Conservation (phyloP, 1,139 yeast species). For the Candida freyschussii region DNA sequence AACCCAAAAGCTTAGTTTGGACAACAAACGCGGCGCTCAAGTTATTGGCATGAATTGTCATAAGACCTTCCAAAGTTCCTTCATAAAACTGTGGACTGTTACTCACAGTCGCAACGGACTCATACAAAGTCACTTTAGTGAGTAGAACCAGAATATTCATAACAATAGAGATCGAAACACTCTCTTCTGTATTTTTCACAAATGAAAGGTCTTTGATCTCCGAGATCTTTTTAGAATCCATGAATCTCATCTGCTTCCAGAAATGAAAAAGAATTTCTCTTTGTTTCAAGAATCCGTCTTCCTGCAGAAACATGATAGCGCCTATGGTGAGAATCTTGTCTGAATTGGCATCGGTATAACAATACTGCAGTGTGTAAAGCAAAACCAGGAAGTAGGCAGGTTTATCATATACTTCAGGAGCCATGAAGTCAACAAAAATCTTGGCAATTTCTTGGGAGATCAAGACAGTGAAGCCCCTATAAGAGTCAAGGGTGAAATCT, state of each 20-base stretch:
- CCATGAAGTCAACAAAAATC: constrained; percentile 17
- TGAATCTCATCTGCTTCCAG: constrained; percentile 19
- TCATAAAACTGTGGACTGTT: constrained; percentile 22
- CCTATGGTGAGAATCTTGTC: constrained; percentile 39
- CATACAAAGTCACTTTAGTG: constrained; percentile 34
- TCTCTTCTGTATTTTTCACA: constrained; percentile 34
- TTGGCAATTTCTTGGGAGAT: constrained; percentile 37
- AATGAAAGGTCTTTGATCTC: constrained; percentile 34
- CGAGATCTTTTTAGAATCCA: constrained; percentile 29
- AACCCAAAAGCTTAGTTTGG: constrained; percentile 38
- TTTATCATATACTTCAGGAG: constrained; percentile 2
- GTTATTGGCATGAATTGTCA: constrained; percentile 22
- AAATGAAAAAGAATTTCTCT: constrained; percentile 22
- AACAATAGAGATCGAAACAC: constrained; percentile 38
- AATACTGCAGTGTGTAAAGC: constrained; percentile 27
- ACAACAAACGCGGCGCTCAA: constrained; percentile 34
- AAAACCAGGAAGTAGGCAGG: constrained; percentile 16
- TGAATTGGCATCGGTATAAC: constrained; percentile 22
- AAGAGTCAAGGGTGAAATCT: constrained; percentile 19
- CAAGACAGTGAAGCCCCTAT: constrained; percentile 30
- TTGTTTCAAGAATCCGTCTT: constrained; percentile 37
- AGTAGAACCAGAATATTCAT: constrained; percentile 39
- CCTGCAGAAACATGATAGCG: constrained; percentile 43
- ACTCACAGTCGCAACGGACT: constrained; percentile 17
- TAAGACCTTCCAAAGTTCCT: constrained; percentile 20